A percentile compares a stretch with the other conserved stretches of the same genome.
Evolutionary conservation across 1,284 basidiomycete genomes (phyloP).

Genomic region (Hemileia vastatrix): DNA sequence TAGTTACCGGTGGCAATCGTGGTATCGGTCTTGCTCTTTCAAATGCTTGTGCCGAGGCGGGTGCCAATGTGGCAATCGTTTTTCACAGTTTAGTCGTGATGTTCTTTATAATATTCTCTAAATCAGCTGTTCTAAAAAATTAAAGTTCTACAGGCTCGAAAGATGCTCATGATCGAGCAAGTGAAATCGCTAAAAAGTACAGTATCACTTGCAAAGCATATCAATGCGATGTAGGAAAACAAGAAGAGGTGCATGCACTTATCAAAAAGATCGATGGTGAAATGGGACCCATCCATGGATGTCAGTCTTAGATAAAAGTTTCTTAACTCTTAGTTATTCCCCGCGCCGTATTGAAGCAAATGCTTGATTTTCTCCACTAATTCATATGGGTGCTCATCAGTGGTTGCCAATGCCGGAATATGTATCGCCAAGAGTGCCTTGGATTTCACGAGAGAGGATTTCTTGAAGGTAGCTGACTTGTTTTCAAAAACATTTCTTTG

Average conservation of each 20-base stretch:
- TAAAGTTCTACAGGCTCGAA: conserved; percentile 6
- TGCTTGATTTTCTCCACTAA: too few species aligned
- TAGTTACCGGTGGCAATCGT: conserved; percentile 22
- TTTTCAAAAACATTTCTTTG: background rate
- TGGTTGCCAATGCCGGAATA: conserved; percentile 30
- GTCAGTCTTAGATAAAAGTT: background rate
- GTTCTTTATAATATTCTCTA: background rate
- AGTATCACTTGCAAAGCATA: conserved; percentile 42
- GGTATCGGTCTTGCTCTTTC: conserved; percentile 39
- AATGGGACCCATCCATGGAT: conserved; percentile 11
- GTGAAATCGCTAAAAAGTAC: conserved; percentile 35
- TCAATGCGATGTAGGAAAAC: conserved; percentile 44
- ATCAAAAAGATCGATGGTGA: conserved; percentile 33
- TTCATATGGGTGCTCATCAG: too few species aligned
- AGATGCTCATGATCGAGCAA: conserved; percentile 24
- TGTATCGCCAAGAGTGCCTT: conserved; percentile 14
- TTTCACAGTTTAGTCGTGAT: conserved; percentile 14
- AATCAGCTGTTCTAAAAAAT: background rate
- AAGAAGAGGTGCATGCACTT: conserved; percentile 23
- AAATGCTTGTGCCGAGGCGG: conserved; percentile 39
- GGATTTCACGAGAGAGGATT: conserved; percentile 12
- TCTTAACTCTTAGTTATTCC: background rate
- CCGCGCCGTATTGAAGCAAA: too few species aligned
- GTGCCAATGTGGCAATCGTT: conserved; percentile 40
- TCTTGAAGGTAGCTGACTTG: conserved; percentile 9